Evolutionary conservation across 2,329 filamentous ascomycete genomes (phyloP).

Genomic region (Stagonosporopsis cucurbitacearum): DNA sequence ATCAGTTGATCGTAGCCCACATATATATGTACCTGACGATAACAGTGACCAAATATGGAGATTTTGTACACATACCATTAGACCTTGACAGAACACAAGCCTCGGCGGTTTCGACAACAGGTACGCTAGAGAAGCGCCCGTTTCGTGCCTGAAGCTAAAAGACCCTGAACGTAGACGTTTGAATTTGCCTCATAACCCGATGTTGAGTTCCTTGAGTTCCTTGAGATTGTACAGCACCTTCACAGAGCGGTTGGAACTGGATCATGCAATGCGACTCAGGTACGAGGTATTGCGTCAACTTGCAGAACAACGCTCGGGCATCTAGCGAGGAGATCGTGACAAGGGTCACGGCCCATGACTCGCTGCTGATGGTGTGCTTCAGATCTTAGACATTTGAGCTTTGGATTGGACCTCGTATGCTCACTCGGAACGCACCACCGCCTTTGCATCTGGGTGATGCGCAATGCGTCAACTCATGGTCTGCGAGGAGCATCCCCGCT

Average conservation of each 20-base stretch:
- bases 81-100: neutral
- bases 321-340: conserved; percentile 24
- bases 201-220: neutral
- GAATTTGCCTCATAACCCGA: neutral
- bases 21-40: neutral
- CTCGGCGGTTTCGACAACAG: neutral
- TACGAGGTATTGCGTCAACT: conserved; percentile 23
- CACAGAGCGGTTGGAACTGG: neutral
- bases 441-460: conserved; percentile 4
- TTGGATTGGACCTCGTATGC: conserved; percentile 11
- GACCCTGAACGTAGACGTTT: neutral
- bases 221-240: neutral
- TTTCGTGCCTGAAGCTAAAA: conserved; percentile 6
- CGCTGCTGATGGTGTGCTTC: conserved; percentile 11
- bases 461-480: conserved; percentile 7
- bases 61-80: neutral
- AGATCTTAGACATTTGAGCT: conserved; percentile 9
- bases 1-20: neutral
- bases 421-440: neutral
- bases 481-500: conserved; percentile 9
- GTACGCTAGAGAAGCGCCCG: conserved; percentile 20
- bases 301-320: conserved; percentile 14
- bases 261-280: conserved; percentile 1
- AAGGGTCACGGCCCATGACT: conserved; percentile 17
- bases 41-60: neutral